Conservation (phyloP, 495 filamentous ascomycete species). For the Penicillium roqueforti region DNA sequence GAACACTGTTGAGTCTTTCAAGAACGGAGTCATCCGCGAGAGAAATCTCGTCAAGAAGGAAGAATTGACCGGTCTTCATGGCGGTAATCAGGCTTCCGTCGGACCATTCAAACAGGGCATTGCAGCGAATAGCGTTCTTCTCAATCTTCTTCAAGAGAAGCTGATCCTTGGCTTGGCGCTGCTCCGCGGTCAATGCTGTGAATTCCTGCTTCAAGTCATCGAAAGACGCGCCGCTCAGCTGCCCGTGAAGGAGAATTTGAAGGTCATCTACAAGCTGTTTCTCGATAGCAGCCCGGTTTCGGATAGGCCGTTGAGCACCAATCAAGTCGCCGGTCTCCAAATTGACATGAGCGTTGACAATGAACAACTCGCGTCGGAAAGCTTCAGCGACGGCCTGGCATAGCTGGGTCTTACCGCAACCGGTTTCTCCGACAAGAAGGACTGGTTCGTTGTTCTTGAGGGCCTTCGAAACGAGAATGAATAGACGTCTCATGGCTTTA, state of each 20-base stretch:
- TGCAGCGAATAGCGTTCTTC: slow-evolving; percentile 55
- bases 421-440: slow-evolving; percentile 91
- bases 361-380: slow-evolving; percentile 67
- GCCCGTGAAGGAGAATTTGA: slow-evolving; percentile 35
- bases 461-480: slow-evolving; percentile 77
- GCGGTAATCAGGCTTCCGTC: slow-evolving; percentile 93
- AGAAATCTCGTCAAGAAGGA: slow-evolving; percentile 96
- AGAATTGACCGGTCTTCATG: slow-evolving; percentile 85
- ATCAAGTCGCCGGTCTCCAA: slow-evolving; percentile 96
- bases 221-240: slow-evolving; percentile 27
- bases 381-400: slow-evolving; percentile 87
- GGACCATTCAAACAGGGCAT: slow-evolving; percentile 92
- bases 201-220: slow-evolving; percentile 51
- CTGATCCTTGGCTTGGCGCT: slow-evolving; percentile 40
- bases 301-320: slow-evolving; percentile 85
- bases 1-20: slow-evolving; percentile 94
- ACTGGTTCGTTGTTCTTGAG: slow-evolving; percentile 90
- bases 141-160: slow-evolving; percentile 55
- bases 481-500: slow-evolving; percentile 84
- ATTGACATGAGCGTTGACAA: slow-evolving; percentile 96
- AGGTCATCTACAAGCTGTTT: slow-evolving; percentile 63
- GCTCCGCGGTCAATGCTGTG: slow-evolving; percentile 28
- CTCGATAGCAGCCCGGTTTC: slow-evolving; percentile 72
- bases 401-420: slow-evolving; percentile 95
- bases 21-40: slow-evolving; percentile 96